Base-by-base conservation (phyloP, 2,329 filamentous ascomycete genomes). In the Ceratocystis colombiana region DNA sequence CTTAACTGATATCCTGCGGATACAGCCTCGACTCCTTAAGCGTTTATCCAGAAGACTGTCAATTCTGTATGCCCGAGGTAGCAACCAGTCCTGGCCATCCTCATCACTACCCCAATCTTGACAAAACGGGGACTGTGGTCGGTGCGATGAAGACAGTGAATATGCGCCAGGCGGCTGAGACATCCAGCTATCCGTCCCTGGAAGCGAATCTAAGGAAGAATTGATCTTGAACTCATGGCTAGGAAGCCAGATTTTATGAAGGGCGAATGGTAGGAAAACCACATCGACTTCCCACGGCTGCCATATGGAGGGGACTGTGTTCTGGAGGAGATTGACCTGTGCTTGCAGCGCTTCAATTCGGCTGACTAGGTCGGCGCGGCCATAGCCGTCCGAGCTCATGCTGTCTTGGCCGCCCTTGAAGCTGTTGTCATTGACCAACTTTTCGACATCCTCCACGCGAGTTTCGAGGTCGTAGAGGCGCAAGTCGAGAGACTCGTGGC, bases 221-320 rank as follows among this genome's bases (percentile, higher is more conserved):
- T 75, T 75, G 28, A 72, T 67, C 62, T 76, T 77, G 72, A 84
- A 83, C 2, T 82, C 77, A 68, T 76, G 72, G 3, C 77, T 73
- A 57, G 77, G 76, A 67, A 82, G 76, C 83, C 83, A 85, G 5
- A 85, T 71, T 25, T 78, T 79, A 70, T 79, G 82, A 5, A 85
- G 75, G 1, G 80, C 79, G 73, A 89, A 93, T 0, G 89, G 89
- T 6, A 92, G 73, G 67, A 91, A 84, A 1, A 92, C 84, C 3
- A 92, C 86, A 71, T 92, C 88, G 1, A 93, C 77, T 69, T 88
- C 83, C 87, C 88, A 91, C 0, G 88, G 87, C 50, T 82, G 79
- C 53, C 76, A 75, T 33, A 78, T 77, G 0, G 87, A 84, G 5
- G 68, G 65, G 37, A 84, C 74, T 8, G 81, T 77, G 5, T 80